These are phyloP conservation scores for Bjerkandera adusta DNA, from an alignment of 1,284 basidiomycete genomes.

Conservation along the genomic window DNA sequence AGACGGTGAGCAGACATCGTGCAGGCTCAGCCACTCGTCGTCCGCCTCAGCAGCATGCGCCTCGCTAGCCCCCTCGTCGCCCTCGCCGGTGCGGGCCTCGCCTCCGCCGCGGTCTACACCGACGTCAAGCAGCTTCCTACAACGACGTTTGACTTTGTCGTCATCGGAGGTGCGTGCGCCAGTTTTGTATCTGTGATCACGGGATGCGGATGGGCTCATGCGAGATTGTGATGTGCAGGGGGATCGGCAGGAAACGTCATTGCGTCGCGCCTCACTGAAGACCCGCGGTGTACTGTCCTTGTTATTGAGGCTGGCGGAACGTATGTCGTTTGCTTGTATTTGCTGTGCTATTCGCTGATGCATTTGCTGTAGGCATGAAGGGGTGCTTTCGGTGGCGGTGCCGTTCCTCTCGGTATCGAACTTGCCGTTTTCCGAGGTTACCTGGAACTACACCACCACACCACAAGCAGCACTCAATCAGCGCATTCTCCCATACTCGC, in stretches of 20 bases:
- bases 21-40: too few species aligned
- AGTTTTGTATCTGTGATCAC: slow-evolving; percentile 29
- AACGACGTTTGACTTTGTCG: slow-evolving; percentile 25
- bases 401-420: not conserved
- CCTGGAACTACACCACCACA: slow-evolving; percentile 5
- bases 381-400: not conserved
- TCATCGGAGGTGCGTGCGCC: slow-evolving; percentile 1
- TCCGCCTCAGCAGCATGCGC: too few species aligned
- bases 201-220: slow-evolving; percentile 30
- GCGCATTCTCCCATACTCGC: not conserved
- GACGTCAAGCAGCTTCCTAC: too few species aligned
- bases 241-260: slow-evolving; percentile 3
- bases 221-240: slow-evolving; percentile 33
- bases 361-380: not conserved
- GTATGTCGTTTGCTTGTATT: not conserved
- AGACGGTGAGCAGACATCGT: too few species aligned
- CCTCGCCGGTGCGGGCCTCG: not conserved
- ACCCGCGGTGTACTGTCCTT: not conserved
- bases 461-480: not conserved
- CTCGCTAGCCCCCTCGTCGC: not conserved
- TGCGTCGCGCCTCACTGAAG: not conserved
- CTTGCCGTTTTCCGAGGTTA: not conserved
- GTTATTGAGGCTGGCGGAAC: slow-evolving; percentile 2
- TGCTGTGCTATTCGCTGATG: not conserved
- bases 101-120: too few species aligned